Evolutionary conservation across 768 basidiomycete genomes (phyloP).

Genomic region (Porphyrellus cyaneotinctus): DNA sequence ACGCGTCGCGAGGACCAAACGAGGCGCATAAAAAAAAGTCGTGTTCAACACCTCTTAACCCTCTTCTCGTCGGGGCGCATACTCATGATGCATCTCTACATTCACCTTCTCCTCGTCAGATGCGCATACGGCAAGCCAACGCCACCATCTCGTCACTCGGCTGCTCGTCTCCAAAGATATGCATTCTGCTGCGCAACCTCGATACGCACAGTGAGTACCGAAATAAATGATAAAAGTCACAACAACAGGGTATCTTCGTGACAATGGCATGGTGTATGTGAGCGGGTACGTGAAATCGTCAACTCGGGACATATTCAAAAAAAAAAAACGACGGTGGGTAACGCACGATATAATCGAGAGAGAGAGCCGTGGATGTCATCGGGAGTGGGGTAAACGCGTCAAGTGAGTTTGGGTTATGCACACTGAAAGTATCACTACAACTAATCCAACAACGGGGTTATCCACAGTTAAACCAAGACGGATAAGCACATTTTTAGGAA

Average conservation of each 20-base stretch:
- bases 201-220: constrained; percentile 26
- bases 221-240: constrained; percentile 26
- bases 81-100: too few relatives aligned
- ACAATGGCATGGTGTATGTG: constrained; percentile 21
- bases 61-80: too few relatives aligned
- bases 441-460: constrained; percentile 36
- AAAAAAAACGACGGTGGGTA: constrained; percentile 13
- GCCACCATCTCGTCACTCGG: not conserved
- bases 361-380: constrained; percentile 7
- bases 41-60: too few relatives aligned
- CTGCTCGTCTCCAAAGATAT: constrained; percentile 30
- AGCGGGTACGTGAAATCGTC: constrained; percentile 31
- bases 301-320: constrained; percentile 26
- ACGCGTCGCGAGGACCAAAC: constrained; percentile 6
- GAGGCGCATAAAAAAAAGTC: too few relatives aligned
- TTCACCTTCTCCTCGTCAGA: too few relatives aligned
- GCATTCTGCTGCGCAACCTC: constrained; percentile 35
- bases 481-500: constrained; percentile 16
- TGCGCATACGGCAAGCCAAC: too few relatives aligned
- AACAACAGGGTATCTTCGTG: constrained; percentile 36
- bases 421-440: constrained; percentile 32
- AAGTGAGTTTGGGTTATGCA: constrained; percentile 29
- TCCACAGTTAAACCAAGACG: constrained; percentile 34
- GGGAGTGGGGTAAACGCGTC: constrained; percentile 11
- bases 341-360: constrained; percentile 17